phyloP scores from a whole-genome alignment of 768 basidiomycete genomes.

The Pulveroboletus sp. region DNA sequence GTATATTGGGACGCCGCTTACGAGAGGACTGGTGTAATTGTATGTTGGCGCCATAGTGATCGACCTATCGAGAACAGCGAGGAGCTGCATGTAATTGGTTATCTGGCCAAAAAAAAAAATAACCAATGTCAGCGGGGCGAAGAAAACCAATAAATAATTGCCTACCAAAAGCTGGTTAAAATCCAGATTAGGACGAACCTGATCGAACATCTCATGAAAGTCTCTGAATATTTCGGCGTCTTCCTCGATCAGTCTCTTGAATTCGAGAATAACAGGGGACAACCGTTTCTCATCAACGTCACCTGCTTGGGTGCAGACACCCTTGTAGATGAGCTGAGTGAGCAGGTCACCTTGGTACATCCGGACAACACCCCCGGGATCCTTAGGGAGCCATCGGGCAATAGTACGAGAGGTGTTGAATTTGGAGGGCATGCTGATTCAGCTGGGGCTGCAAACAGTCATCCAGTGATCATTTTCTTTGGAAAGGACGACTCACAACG shows the following conservation, averaged over 20 bases:
- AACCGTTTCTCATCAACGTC: constrained; percentile 7
- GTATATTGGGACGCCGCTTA: constrained; percentile 14
- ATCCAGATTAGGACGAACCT: not conserved
- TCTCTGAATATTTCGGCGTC: constrained; percentile 17
- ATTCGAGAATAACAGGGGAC: constrained; percentile 14
- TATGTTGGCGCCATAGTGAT: constrained; percentile 16
- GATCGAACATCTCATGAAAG: constrained; percentile 24
- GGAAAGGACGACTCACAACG: constrained; percentile 1
- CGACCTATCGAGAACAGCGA: constrained; percentile 11
- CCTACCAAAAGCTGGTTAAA: constrained; percentile 4
- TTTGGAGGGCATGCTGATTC: constrained; percentile 11
- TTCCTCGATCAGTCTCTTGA: constrained; percentile 23
- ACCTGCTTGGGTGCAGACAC: constrained; percentile 7
- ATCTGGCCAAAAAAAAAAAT: not conserved
- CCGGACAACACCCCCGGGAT: constrained; percentile 3
- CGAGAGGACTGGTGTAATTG: constrained; percentile 13
- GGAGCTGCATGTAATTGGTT: constrained; percentile 1
- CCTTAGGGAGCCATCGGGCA: constrained; percentile 16
- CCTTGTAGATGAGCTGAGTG: constrained; percentile 18
- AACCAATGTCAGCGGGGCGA: not conserved
- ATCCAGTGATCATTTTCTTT: not conserved
- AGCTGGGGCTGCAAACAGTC: not conserved
- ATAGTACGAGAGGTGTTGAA: constrained; percentile 19
- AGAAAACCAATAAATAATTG: not conserved
- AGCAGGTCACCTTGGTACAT: constrained; percentile 19